These are phyloP conservation scores for Peronospora destructor DNA, from an alignment of 352 stramenopile genomes.

Conservation along the genomic window DNA sequence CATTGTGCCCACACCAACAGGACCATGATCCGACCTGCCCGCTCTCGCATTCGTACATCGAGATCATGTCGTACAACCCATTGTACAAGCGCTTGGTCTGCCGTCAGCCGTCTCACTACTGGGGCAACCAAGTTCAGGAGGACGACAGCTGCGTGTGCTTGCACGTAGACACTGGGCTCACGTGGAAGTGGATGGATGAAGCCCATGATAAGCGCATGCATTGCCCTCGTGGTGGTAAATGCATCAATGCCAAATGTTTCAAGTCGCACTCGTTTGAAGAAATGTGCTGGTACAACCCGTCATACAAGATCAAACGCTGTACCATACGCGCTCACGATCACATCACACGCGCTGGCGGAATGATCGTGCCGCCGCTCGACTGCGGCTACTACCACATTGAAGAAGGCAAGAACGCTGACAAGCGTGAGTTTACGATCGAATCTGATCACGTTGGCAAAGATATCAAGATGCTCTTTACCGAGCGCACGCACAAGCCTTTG, in stretches of 20 bases:
- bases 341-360: constrained; percentile 21
- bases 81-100: constrained; percentile 44
- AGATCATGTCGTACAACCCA: constrained; percentile 51
- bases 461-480: constrained; percentile 37
- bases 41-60: constrained; percentile 39
- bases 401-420: constrained; percentile 31
- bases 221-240: constrained; percentile 27
- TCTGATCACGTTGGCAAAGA: constrained; percentile 31
- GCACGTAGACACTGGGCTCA: constrained; percentile 38
- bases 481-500: constrained; percentile 36
- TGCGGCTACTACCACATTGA: constrained; percentile 34
- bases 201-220: constrained; percentile 26
- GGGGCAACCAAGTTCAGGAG: constrained; percentile 33
- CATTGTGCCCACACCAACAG: constrained; percentile 26
- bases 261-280: constrained; percentile 43
- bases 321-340: constrained; percentile 28
- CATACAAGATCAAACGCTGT: constrained; percentile 39
- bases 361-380: constrained; percentile 25
- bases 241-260: constrained; percentile 30
- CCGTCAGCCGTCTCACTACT: constrained; percentile 39
- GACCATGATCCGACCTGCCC: constrained; percentile 24
- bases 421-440: constrained; percentile 29
- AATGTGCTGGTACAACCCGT: constrained; percentile 49
- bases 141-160: constrained; percentile 37
- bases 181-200: constrained; percentile 38